Percentiles rank a stretch among this genome's conserved stretches.
Conservation (phyloP, 345 rosid genomes). For the Camelina neglecta region DNA sequence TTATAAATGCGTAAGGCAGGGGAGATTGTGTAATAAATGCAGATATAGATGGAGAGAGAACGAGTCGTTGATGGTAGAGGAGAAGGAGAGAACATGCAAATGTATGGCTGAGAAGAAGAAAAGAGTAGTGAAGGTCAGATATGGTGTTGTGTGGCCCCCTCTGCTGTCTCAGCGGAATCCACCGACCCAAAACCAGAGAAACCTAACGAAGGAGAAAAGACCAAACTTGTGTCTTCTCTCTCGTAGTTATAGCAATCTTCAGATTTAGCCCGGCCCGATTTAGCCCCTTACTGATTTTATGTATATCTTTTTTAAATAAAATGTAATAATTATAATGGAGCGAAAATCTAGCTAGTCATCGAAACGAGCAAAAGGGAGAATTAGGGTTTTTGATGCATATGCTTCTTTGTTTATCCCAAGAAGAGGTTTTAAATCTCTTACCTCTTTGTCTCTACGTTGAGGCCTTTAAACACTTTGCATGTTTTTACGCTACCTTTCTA, state of each 20-base stretch:
- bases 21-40: constrained; percentile 56
- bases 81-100: constrained; percentile 57
- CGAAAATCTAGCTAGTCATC: constrained; percentile 36
- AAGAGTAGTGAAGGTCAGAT: constrained; percentile 45
- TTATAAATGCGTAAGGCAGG: constrained; percentile 46
- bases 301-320: neutral
- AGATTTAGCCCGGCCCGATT: constrained; percentile 20
- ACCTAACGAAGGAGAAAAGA: constrained; percentile 42
- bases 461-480: constrained; percentile 42
- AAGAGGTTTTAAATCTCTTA: constrained; percentile 21
- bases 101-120: constrained; percentile 53
- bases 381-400: constrained; percentile 39
- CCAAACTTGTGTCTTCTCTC: constrained; percentile 41
- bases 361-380: constrained; percentile 30
- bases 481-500: constrained; percentile 45
- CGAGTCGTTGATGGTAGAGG: constrained; percentile 33
- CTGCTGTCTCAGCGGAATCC: constrained; percentile 47
- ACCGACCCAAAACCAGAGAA: constrained; percentile 47
- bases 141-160: constrained; percentile 51
- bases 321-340: constrained; percentile 13
- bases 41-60: constrained; percentile 35
- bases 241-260: constrained; percentile 38
- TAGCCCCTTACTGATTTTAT: constrained; percentile 20
- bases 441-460: constrained; percentile 43
- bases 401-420: constrained; percentile 47